Conservation (phyloP, 2,329 filamentous ascomycete species). For the Biscogniauxia mediterranea region DNA sequence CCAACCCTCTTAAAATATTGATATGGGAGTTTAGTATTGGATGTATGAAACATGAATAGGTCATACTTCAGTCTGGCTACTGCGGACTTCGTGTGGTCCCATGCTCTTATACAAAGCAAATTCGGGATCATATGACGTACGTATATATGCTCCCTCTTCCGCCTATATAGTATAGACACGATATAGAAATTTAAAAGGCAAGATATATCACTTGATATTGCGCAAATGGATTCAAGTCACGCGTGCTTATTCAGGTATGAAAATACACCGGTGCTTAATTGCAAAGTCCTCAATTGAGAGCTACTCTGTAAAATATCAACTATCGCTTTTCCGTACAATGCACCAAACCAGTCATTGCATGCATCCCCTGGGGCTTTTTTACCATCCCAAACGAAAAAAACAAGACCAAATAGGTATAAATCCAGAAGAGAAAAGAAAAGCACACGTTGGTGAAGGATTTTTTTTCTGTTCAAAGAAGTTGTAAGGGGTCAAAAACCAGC, state of each 20-base stretch:
- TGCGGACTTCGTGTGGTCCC: too few species aligned
- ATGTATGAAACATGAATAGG: too few species aligned
- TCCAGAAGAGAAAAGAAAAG: neutral
- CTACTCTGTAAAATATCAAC: neutral
- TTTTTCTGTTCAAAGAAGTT: neutral
- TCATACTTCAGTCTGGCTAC: too few species aligned
- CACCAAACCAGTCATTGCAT: neutral
- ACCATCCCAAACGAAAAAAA: neutral
- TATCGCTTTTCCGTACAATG: neutral
- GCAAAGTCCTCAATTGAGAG: neutral
- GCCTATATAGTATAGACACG: too few species aligned
- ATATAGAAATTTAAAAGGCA: too few species aligned
- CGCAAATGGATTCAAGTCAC: neutral
- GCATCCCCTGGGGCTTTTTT: neutral
- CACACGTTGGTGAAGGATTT: neutral
- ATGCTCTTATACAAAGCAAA: too few species aligned
- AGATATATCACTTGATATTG: too few species aligned
- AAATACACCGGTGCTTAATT: neutral
- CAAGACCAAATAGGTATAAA: neutral
- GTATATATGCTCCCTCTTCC: too few species aligned
- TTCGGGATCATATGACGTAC: too few species aligned
- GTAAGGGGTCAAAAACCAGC: conserved; percentile 7
- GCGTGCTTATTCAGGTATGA: too few species aligned
- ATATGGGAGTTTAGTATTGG: too few species aligned
- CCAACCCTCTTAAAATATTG: too few species aligned